Evolutionary conservation across 495 filamentous ascomycete species (phyloP), one percentile per base, ranked within the genome.

Genomic region (Penicillium herquei): DNA sequence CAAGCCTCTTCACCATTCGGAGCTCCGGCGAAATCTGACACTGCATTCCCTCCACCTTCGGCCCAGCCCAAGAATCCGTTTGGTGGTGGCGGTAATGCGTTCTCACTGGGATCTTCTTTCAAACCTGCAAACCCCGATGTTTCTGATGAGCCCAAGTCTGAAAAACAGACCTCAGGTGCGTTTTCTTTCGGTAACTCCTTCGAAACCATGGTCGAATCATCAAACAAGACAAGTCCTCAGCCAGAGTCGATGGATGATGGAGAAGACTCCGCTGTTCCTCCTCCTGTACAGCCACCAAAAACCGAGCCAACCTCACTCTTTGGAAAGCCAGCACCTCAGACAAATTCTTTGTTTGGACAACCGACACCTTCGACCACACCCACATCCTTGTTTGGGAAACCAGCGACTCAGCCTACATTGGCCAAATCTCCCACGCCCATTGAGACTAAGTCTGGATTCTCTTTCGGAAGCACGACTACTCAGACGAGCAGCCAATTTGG

Each of bases 61-160:
- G 61, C 58, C 3, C 65, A 64, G 44, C 47, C 72, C 42, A 66
- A 74, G 39, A 70, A 69, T 9, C 66, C 70, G 6, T 87, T 91
- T 66, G 84, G 85, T 13, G 66, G 76, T 34, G 72, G 75, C 9
- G 51, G 58, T 13, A 59, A 70, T 49, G 78, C 81, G 0, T 96
- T 97, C 66, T 83, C 84, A 21, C 78, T 97, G 17, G 86, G 82
- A 3, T 89, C 87, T 41, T 87, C 84, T 12, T 97, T 97, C 72
- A 91, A 94, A 68, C 78, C 78, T 31, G 92, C 96, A 64, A 80
- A 79, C 8, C 74, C 78, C 49, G 81, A 81, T 21, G 81, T 80
- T 46, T 84, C 87, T 56, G 84, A 87, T 58, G 70, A 69, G 16
- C 77, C 83, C 9, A 80, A 82, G 37, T 70, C 80, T 16, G 73